phyloP scores from a whole-genome alignment of 495 filamentous ascomycete species.

The Tricharina praecox region DNA sequence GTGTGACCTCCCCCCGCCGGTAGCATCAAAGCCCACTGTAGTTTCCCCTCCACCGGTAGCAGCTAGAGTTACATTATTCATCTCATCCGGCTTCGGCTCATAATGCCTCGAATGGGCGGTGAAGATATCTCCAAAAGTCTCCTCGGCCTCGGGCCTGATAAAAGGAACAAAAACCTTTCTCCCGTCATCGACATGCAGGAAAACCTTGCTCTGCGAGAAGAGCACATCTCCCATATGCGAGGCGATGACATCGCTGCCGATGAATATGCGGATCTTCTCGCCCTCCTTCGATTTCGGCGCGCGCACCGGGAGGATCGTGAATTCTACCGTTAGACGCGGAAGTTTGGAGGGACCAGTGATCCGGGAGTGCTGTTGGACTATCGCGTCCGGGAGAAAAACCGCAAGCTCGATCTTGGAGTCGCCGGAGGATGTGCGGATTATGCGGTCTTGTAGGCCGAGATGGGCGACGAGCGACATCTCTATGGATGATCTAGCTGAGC shows the following conservation, averaged over 20 bases:
- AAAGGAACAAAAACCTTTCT: slow-evolving; percentile 85
- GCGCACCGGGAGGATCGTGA: slow-evolving; percentile 40
- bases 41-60: no score
- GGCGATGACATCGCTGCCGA: slow-evolving; percentile 76
- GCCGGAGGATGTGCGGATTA: slow-evolving; percentile 46
- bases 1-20: no score
- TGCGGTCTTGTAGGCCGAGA: slow-evolving; percentile 48
- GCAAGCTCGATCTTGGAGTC: slow-evolving; percentile 52
- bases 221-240: slow-evolving; percentile 78
- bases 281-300: slow-evolving; percentile 35
- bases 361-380: slow-evolving; percentile 56
- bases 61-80: no score
- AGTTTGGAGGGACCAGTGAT: slow-evolving; percentile 52
- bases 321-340: slow-evolving; percentile 58
- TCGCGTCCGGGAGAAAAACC: slow-evolving; percentile 80
- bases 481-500: slow-evolving; percentile 68
- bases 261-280: slow-evolving; percentile 46
- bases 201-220: slow-evolving; percentile 77
- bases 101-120: slow-evolving; percentile 27
- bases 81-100: background rate
- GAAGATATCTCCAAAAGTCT: slow-evolving; percentile 55
- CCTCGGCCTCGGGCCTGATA: slow-evolving; percentile 79
- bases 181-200: slow-evolving; percentile 68
- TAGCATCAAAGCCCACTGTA: no score
- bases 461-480: slow-evolving; percentile 54